Evolutionary conservation across 2,329 filamentous ascomycete genomes (phyloP), one percentile per base, ranked within the genome.

Genomic region (Spiromastix sp.): DNA sequence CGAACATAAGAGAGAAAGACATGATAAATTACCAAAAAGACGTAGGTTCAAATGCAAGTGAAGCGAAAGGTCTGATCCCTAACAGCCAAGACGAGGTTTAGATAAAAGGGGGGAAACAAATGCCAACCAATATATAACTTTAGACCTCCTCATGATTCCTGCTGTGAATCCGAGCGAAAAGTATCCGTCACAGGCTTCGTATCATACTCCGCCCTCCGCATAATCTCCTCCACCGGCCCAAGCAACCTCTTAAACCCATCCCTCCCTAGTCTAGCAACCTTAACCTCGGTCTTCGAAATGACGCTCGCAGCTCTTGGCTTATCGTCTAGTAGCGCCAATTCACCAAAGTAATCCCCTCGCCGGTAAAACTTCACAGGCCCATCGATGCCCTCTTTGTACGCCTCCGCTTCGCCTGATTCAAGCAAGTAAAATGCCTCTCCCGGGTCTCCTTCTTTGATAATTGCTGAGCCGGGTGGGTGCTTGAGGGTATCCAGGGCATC

Each of bases 261-360:
- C 63, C 95, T 93, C 47, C 86, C 86, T 31, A 98, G 68, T 32
- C 80, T 85, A 4, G 89, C 91, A 33, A 96, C 85, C 66, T 95
- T 96, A 56, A 93, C 82, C 43, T 94, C 84, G 5, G 81, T 83
- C 58, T 77, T 72, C 49, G 84, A 84, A 30, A 93, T 68, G 34
- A 98, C 78, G 48, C 82, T 93, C 33, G 91, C 91, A 24, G 89
- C 89, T 54, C 91, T 79, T 6, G 91, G 91, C 36, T 85, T 84
- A 54, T 98, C 89, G 48, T 96, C 93, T 48, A 96, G 70, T 53
- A 98, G 64, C 5, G 91, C 91, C 42, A 98, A 70, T 63, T 98
- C 91, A 42, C 91, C 91, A 63, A 98, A 98, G 67, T 91, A 98
- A 54, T 95, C 91, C 19, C 91, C 91, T 61, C 93, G 91, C 44